Percentiles rank a stretch among this genome's conserved stretches.
Conservation (phyloP, 345 rosid genomes). For the Leavenworthia alabamica region DNA sequence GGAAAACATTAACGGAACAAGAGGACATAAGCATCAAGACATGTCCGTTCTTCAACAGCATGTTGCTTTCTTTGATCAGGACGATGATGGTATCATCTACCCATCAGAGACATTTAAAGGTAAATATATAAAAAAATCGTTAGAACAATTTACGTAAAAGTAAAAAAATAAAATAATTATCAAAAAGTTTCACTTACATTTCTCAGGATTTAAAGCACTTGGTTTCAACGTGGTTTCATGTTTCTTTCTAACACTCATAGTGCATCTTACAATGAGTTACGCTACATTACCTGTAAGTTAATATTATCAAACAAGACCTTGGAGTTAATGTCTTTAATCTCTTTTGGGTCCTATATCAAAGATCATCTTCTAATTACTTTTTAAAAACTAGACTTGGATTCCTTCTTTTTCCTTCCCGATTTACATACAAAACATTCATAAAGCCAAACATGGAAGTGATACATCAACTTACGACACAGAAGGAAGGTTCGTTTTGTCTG, state of each 20-base stretch:
- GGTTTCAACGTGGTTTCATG: slow-evolving; percentile 51
- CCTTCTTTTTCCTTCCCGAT: slow-evolving; percentile 46
- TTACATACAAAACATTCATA: slow-evolving; percentile 48
- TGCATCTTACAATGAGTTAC: slow-evolving; percentile 48
- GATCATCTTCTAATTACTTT: background rate
- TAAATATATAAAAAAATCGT: background rate
- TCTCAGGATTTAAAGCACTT: slow-evolving; percentile 41
- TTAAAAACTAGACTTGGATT: slow-evolving; percentile 40
- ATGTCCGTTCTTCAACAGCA: slow-evolving; percentile 68
- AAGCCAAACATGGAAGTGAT: slow-evolving; percentile 63
- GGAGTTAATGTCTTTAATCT: background rate
- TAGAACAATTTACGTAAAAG: background rate
- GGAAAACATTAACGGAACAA: slow-evolving; percentile 51
- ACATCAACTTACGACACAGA: slow-evolving; percentile 54
- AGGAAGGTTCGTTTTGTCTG: slow-evolving; percentile 41
- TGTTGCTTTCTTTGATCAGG: slow-evolving; percentile 51
- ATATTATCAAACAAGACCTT: background rate
- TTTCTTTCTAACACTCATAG: slow-evolving; percentile 31
- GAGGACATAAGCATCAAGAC: slow-evolving; percentile 43
- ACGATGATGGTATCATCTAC: slow-evolving; percentile 53
- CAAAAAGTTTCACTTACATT: too few species aligned
- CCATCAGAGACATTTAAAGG: slow-evolving; percentile 55
- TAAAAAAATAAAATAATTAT: background rate
- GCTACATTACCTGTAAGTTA: slow-evolving; percentile 47
- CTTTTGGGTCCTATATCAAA: background rate